Evolutionary conservation across 108 stramenopile species (phyloP).

Genomic region (Stephanodiscus triporus): DNA sequence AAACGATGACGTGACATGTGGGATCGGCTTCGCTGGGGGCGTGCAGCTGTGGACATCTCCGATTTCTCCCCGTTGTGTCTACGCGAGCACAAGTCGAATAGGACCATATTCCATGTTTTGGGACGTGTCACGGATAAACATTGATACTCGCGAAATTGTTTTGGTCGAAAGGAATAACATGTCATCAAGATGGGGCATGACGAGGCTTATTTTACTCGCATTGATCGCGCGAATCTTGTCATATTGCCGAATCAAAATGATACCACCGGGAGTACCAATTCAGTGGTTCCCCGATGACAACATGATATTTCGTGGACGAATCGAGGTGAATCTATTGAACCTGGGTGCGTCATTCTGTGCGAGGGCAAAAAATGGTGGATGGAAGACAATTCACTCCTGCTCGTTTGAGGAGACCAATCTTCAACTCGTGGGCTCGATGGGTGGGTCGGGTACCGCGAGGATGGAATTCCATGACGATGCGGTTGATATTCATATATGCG

Average conservation of each 20-base stretch:
- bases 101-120: slow-evolving; percentile 27
- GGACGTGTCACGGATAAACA: slow-evolving; percentile 21
- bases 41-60: slow-evolving; percentile 28
- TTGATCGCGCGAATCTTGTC: slow-evolving; percentile 2
- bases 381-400: slow-evolving; percentile 15
- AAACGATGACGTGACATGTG: slow-evolving; percentile 17
- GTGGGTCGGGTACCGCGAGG: slow-evolving; percentile 19
- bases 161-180: slow-evolving; percentile 29
- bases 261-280: slow-evolving; percentile 20
- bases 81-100: slow-evolving; percentile 16
- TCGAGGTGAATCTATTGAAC: slow-evolving; percentile 20
- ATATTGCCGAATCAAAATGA: neutral
- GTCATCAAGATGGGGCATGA: slow-evolving; percentile 12
- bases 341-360: slow-evolving; percentile 17
- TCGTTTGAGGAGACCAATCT: slow-evolving; percentile 29
- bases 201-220: neutral
- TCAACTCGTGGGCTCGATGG: slow-evolving; percentile 24
- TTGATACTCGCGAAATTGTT: slow-evolving; percentile 17
- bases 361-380: neutral
- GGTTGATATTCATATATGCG: slow-evolving; percentile 30
- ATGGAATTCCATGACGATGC: slow-evolving; percentile 23
- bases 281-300: slow-evolving; percentile 38
- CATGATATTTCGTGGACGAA: slow-evolving; percentile 25
- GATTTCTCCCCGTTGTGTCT: slow-evolving; percentile 4
- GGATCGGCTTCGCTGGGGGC: slow-evolving; percentile 32